Evolutionary conservation across 352 stramenopile genomes (phyloP).

Genomic region (Phytopythium kandeliae): DNA sequence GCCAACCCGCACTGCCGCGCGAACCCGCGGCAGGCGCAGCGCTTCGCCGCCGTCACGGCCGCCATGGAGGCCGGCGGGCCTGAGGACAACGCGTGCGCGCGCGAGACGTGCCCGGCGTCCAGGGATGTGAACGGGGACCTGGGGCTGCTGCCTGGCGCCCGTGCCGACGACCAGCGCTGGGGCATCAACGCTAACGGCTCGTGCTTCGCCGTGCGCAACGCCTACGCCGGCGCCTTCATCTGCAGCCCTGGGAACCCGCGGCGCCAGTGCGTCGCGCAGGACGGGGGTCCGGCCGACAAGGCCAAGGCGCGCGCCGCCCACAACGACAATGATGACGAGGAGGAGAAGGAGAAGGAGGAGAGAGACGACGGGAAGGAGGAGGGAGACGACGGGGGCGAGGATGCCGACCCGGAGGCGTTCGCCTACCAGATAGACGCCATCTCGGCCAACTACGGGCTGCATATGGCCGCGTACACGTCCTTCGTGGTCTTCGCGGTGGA

Average conservation of each 20-base stretch:
- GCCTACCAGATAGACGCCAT: conserved; percentile 80
- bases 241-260: conserved; percentile 31
- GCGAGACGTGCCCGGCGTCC: conserved; percentile 31
- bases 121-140: conserved; percentile 33
- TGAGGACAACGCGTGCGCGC: conserved; percentile 31
- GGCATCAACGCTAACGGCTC: conserved; percentile 42
- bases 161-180: conserved; percentile 16
- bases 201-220: conserved; percentile 40
- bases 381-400: neutral
- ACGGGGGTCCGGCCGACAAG: too few relatives aligned
- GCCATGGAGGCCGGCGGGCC: conserved; percentile 18
- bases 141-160: conserved; percentile 14
- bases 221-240: conserved; percentile 41
- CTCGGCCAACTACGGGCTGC: conserved; percentile 45
- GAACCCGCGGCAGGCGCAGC: conserved; percentile 22
- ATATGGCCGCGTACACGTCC: conserved; percentile 37
- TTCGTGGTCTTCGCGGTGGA: conserved; percentile 55
- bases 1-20: conserved; percentile 47
- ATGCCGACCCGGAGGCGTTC: conserved; percentile 17
- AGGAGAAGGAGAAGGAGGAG: too few relatives aligned
- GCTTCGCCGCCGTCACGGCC: conserved; percentile 17
- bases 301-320: neutral
- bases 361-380: too few relatives aligned
- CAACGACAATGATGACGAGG: too few relatives aligned
- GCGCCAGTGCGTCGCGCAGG: conserved; percentile 9